A percentile compares a stretch with the other conserved stretches of the same genome.
These are phyloP conservation scores for Gentiana dahurica DNA, from an alignment of 257 asterid species.

Conservation along the genomic window DNA sequence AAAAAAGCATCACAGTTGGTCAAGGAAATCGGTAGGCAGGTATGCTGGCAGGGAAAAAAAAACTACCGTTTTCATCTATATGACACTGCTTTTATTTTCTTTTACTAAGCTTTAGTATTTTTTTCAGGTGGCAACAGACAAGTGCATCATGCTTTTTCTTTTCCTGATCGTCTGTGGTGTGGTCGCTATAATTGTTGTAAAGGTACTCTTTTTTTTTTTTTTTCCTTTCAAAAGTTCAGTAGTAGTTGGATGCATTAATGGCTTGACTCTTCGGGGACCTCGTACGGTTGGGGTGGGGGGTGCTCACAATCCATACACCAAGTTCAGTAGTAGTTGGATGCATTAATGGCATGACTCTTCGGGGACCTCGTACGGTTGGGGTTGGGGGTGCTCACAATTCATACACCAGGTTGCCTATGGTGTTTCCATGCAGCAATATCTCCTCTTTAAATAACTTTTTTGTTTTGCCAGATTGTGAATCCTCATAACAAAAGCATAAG, in stretches of 20 bases:
- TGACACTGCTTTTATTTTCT: conserved; percentile 1
- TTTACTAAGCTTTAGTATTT: conserved; percentile 8
- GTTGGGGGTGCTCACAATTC: too few relatives aligned
- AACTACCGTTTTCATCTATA: background rate
- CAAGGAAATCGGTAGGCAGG: conserved; percentile 99
- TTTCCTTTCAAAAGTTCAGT: too few relatives aligned
- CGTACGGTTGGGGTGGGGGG: too few relatives aligned
- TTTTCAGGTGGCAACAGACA: conserved; percentile 92
- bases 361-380: too few relatives aligned
- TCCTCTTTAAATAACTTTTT: too few relatives aligned
- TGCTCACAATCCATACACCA: too few relatives aligned
- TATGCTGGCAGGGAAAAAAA: conserved; percentile 10
- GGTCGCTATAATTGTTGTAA: conserved; percentile 71
- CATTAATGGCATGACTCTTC: too few relatives aligned
- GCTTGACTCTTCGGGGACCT: too few relatives aligned
- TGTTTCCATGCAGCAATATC: too few relatives aligned
- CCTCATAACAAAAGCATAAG: conserved; percentile 77
- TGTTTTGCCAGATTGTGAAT: conserved; percentile 48
- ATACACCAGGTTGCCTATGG: too few relatives aligned
- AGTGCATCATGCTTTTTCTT: conserved; percentile 90
- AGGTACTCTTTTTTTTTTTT: conserved; percentile 31
- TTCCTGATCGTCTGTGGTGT: conserved; percentile 83
- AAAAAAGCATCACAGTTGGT: conserved; percentile 97
- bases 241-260: too few relatives aligned
- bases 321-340: too few relatives aligned